These are phyloP conservation scores for Papiliotrema flavescens DNA, from an alignment of 1,284 basidiomycete species.

Conservation along the genomic window DNA sequence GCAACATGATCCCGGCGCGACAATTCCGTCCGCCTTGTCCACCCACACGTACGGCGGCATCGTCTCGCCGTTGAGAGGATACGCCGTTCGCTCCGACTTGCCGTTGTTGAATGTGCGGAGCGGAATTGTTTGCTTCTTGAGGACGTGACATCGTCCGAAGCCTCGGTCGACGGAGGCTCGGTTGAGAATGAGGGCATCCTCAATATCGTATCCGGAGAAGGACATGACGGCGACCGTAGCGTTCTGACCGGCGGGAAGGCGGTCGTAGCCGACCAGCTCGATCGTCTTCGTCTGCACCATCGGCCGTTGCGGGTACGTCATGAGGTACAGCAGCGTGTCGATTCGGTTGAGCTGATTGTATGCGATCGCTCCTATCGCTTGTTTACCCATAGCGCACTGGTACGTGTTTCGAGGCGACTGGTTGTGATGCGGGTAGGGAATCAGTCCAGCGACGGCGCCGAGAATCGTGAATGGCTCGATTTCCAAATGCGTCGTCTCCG, in stretches of 20 bases:
- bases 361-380: conserved; percentile 98
- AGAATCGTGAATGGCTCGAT: conserved; percentile 98
- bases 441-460: conserved; percentile 95
- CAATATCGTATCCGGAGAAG: conserved; percentile 98
- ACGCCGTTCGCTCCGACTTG: conserved; percentile 80
- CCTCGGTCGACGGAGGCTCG: conserved; percentile 93
- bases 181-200: conserved; percentile 96
- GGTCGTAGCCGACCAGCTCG: conserved; percentile 94
- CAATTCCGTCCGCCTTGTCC: conserved; percentile 86
- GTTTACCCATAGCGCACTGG: conserved; percentile 99
- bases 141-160: conserved; percentile 94
- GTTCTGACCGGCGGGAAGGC: conserved; percentile 95
- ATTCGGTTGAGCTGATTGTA: conserved; percentile 98
- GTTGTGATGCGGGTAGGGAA: conserved; percentile 99
- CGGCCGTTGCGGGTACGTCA: conserved; percentile 98
- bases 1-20: conserved; percentile 90
- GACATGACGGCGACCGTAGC: conserved; percentile 99
- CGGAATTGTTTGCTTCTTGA: conserved; percentile 91
- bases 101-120: conserved; percentile 97
- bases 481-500: conserved; percentile 87
- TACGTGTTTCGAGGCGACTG: conserved; percentile 99
- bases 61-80: conserved; percentile 70
- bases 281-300: conserved; percentile 99
- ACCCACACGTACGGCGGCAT: conserved; percentile 75
- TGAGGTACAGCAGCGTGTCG: conserved; percentile 96